Percentiles rank a stretch among this genome's conserved stretches.
Evolutionary conservation across 2,329 filamentous ascomycete species (phyloP).

Genomic region (Diplodia seriata): DNA sequence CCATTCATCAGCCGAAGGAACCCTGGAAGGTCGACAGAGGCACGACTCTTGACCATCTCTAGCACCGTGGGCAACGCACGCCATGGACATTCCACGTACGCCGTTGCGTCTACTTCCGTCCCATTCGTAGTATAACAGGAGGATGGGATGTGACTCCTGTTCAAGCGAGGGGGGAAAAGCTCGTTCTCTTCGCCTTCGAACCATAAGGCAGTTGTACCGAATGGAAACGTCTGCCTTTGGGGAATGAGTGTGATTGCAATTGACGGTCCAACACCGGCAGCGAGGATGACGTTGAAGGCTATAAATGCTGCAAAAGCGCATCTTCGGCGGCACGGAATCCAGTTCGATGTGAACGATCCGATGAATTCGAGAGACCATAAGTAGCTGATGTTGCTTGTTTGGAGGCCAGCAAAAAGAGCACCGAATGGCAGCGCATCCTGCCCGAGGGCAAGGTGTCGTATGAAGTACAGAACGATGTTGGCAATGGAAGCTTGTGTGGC

Average conservation of each 20-base stretch:
- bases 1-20: background rate
- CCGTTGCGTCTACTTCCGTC: background rate
- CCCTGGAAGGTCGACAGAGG: background rate
- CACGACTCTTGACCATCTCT: background rate
- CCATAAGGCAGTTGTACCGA: background rate
- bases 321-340: background rate
- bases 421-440: slow-evolving; percentile 1
- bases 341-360: background rate
- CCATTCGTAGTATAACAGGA: background rate
- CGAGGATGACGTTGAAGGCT: background rate
- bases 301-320: background rate
- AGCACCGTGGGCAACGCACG: background rate
- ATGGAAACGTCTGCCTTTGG: background rate
- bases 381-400: slow-evolving; percentile 8
- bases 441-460: background rate
- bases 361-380: slow-evolving; percentile 17
- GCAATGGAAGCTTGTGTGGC: slow-evolving; percentile 6
- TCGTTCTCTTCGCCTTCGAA: background rate
- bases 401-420: slow-evolving; percentile 8
- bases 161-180: background rate
- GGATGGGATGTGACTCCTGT: background rate
- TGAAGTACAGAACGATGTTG: background rate
- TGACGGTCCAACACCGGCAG: background rate
- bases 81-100: background rate
- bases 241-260: slow-evolving; percentile 16